Conservation (phyloP, 2,329 filamentous ascomycete species). For the Epicoccum sorghinum region DNA sequence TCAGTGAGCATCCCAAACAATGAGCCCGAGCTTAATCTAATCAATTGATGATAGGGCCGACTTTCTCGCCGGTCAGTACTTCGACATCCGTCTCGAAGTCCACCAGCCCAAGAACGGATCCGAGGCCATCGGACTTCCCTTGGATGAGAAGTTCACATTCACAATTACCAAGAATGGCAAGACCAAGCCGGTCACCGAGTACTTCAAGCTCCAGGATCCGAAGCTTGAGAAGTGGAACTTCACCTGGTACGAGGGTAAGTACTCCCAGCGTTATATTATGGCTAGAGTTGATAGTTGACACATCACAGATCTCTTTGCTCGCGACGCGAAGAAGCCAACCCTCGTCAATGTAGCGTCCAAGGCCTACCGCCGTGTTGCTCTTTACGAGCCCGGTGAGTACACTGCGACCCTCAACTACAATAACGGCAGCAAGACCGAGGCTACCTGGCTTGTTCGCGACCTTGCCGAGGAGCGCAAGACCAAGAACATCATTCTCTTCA, state of each 20-base stretch:
- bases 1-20: conserved; percentile 50
- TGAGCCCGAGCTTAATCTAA: conserved; percentile 9
- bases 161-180: conserved; percentile 69
- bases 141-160: conserved; percentile 77
- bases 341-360: conserved; percentile 82
- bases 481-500: conserved; percentile 86
- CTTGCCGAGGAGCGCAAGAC: conserved; percentile 72
- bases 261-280: background rate
- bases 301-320: conserved; percentile 70
- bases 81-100: conserved; percentile 82
- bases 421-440: conserved; percentile 71
- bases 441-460: conserved; percentile 78
- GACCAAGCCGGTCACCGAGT: conserved; percentile 64
- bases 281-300: background rate
- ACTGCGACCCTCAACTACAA: conserved; percentile 78
- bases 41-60: conserved; percentile 61
- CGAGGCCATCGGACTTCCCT: conserved; percentile 72
- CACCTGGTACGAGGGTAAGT: conserved; percentile 75
- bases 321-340: conserved; percentile 71
- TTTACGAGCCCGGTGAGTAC: conserved; percentile 82
- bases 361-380: conserved; percentile 74
- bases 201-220: conserved; percentile 73
- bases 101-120: conserved; percentile 83
- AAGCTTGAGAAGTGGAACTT: conserved; percentile 82
- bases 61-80: conserved; percentile 82